phyloP scores from a whole-genome alignment of 306 rosid species.

The Rosa persica region DNA sequence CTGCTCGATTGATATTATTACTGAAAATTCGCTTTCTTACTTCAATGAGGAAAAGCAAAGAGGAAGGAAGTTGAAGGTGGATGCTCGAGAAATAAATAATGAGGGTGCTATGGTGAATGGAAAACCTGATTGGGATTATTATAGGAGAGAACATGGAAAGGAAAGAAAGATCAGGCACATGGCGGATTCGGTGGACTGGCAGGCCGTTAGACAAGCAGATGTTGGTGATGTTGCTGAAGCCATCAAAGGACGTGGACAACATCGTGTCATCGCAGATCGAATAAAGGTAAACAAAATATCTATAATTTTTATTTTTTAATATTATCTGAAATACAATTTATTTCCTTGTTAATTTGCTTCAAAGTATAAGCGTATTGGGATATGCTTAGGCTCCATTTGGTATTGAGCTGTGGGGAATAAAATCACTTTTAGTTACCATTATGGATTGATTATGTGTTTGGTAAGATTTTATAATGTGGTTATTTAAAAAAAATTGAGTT shows the following conservation, averaged over 20 bases:
- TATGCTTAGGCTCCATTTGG: too few relatives aligned
- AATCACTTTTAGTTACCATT: too few relatives aligned
- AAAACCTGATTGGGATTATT: constrained; percentile 43
- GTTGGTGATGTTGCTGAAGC: constrained; percentile 36
- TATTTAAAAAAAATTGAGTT: too few relatives aligned
- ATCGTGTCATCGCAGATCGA: constrained; percentile 42
- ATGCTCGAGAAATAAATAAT: neutral
- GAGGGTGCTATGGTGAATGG: constrained; percentile 19
- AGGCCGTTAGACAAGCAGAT: constrained; percentile 52
- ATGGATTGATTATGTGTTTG: too few relatives aligned
- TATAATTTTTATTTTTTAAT: too few relatives aligned
- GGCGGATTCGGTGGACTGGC: constrained; percentile 65
- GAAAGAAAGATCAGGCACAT: neutral
- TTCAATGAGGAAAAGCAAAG: neutral
- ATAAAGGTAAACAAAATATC: constrained; percentile 37
- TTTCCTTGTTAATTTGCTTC: too few relatives aligned
- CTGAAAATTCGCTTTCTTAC: neutral
- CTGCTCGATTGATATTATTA: constrained; percentile 16
- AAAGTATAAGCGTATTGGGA: too few relatives aligned
- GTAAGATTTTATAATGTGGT: too few relatives aligned
- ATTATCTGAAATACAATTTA: neutral
- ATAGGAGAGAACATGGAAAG: constrained; percentile 19
- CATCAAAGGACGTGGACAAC: constrained; percentile 63
- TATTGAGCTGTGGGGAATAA: too few relatives aligned
- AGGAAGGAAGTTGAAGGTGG: neutral